phyloP scores from a whole-genome alignment of 1,139 yeast genomes.

The Casaregolazyma lundiana region DNA sequence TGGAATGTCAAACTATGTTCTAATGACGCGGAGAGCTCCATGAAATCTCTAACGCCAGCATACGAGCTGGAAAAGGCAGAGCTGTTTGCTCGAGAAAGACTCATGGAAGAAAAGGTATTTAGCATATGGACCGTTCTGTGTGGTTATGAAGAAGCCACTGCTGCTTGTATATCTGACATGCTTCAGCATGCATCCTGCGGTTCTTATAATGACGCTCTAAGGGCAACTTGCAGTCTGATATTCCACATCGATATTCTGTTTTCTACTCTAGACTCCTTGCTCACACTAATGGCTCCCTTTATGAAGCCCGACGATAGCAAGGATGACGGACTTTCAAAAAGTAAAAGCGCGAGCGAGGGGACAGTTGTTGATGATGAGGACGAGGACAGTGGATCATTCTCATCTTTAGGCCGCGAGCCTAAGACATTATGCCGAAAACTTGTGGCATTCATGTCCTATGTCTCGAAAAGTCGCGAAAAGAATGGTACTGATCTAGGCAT shows the following conservation, averaged over 20 bases:
- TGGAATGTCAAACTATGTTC: slow-evolving; percentile 75
- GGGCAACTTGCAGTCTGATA: slow-evolving; percentile 70
- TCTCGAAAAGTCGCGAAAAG: slow-evolving; percentile 35
- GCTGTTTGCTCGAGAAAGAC: slow-evolving; percentile 52
- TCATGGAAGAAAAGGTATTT: slow-evolving; percentile 64
- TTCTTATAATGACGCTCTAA: slow-evolving; percentile 64
- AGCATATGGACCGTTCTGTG: slow-evolving; percentile 86
- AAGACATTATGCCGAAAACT: slow-evolving; percentile 60
- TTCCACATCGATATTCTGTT: slow-evolving; percentile 73
- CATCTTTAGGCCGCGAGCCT: slow-evolving; percentile 65
- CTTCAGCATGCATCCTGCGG: slow-evolving; percentile 77
- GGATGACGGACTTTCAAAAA: slow-evolving; percentile 9
- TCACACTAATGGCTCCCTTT: slow-evolving; percentile 24
- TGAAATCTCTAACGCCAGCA: slow-evolving; percentile 20
- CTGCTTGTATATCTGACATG: slow-evolving; percentile 90
- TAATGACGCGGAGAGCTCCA: slow-evolving; percentile 20
- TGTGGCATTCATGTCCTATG: slow-evolving; percentile 40
- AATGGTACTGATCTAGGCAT: slow-evolving; percentile 27
- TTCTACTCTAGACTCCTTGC: slow-evolving; percentile 59
- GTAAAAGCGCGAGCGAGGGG: slow-evolving; percentile 12
- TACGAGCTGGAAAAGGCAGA: slow-evolving; percentile 45
- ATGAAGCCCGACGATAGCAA: slow-evolving; percentile 13
- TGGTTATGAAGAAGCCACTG: slow-evolving; percentile 89
- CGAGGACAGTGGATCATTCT: slow-evolving; percentile 17
- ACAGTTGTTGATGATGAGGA: slow-evolving; percentile 12